A percentile compares a stretch with the other conserved stretches of the same genome.
Conservation (phyloP, 805 yeast species). For the Yarrowia alimentaria region DNA sequence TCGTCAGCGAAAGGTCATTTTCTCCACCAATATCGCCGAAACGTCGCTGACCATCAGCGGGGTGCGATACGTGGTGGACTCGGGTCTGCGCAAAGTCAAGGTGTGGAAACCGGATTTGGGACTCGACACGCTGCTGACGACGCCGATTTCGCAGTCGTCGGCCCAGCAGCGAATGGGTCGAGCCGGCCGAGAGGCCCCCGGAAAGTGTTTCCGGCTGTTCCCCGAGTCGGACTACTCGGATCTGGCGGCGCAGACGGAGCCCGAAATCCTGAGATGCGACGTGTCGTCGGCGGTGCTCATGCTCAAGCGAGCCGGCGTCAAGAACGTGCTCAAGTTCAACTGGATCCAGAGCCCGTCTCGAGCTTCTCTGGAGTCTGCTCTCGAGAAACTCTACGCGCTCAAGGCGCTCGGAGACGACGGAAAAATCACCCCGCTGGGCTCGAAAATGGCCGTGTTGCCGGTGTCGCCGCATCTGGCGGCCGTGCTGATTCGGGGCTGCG, state of each 20-base stretch:
- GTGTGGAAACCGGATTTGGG: slow-evolving; percentile 95
- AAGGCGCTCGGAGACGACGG: slow-evolving; percentile 79
- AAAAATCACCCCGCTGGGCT: slow-evolving; percentile 73
- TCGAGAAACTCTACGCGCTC: slow-evolving; percentile 72
- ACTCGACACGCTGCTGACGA: slow-evolving; percentile 84
- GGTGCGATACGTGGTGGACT: slow-evolving; percentile 85
- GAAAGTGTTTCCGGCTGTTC: slow-evolving; percentile 83
- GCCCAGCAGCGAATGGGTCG: slow-evolving; percentile 96
- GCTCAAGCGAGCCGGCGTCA: slow-evolving; percentile 77
- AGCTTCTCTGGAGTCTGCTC: slow-evolving; percentile 70
- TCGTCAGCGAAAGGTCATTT: slow-evolving; percentile 77
- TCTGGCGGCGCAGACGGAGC: slow-evolving; percentile 78
- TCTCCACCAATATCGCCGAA: slow-evolving; percentile 96
- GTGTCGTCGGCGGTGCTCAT: slow-evolving; percentile 80
- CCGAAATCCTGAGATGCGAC: slow-evolving; percentile 86
- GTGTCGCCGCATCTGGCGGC: slow-evolving; percentile 89
- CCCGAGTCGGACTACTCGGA: slow-evolving; percentile 63
- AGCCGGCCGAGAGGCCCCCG: slow-evolving; percentile 97
- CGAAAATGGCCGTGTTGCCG: slow-evolving; percentile 83
- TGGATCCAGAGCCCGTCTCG: slow-evolving; percentile 93
- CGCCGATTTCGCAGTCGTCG: slow-evolving; percentile 89
- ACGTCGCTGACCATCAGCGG: slow-evolving; percentile 96
- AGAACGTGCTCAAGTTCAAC: slow-evolving; percentile 75
- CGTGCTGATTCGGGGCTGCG: slow-evolving; percentile 71
- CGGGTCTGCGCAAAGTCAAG: slow-evolving; percentile 88